phyloP scores from a whole-genome alignment of 2,329 filamentous ascomycete species.

The Neofusicoccum cordaticola region DNA sequence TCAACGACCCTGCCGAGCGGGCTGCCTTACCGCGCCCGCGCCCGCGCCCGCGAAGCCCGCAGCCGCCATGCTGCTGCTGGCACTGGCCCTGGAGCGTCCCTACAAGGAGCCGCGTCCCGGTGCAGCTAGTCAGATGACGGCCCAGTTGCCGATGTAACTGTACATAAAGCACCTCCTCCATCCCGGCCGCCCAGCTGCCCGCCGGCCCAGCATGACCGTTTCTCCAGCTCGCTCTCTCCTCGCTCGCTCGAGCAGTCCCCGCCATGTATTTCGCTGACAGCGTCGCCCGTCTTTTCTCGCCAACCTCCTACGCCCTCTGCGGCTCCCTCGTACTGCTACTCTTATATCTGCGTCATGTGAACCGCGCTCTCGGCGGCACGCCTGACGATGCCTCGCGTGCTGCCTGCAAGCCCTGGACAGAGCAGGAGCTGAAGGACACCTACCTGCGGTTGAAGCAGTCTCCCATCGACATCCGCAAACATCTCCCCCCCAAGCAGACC shows the following conservation, averaged over 20 bases:
- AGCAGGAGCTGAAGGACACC: slow-evolving; percentile 31
- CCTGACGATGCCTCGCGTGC: slow-evolving; percentile 19
- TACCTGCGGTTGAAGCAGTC: slow-evolving; percentile 29
- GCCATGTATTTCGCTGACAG: not conserved
- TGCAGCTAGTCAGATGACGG: not conserved
- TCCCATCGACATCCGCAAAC: slow-evolving; percentile 33
- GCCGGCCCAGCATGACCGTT: not conserved
- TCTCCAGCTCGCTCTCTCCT: not conserved
- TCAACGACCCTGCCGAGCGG: not conserved
- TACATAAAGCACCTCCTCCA: not conserved
- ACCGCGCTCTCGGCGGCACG: slow-evolving; percentile 16
- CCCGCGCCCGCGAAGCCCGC: no score
- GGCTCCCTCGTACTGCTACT: not conserved
- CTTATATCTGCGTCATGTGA: slow-evolving; percentile 20
- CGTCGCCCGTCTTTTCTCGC: not conserved
- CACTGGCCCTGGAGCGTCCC: not conserved
- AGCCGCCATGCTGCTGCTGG: not conserved
- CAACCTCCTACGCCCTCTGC: not conserved
- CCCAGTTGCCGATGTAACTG: not conserved
- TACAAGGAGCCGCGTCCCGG: no score
- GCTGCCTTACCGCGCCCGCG: not conserved
- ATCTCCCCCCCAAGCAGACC: slow-evolving; percentile 36
- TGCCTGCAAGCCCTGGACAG: slow-evolving; percentile 24
- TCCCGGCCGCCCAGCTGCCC: not conserved
- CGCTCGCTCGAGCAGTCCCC: not conserved